phyloP scores from a whole-genome alignment of 371 early-diverging fungal genomes.

The Lichtheimia ornata region DNA sequence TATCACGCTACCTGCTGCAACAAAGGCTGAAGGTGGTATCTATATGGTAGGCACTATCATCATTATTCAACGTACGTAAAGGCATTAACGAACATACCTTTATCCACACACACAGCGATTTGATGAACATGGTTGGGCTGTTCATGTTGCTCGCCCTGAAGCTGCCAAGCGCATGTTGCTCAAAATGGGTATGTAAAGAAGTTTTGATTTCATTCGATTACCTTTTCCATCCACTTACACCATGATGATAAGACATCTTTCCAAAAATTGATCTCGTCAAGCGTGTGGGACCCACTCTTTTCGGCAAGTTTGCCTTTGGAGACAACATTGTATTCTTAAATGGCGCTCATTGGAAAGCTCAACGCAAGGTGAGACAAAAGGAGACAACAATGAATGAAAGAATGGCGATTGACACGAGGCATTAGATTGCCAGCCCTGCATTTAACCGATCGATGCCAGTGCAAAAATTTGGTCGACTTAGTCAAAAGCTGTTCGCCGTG shows the following conservation, averaged over 20 bases:
- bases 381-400: background rate
- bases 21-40: conserved; percentile 1
- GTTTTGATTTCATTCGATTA: background rate
- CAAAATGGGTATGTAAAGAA: conserved; percentile 15
- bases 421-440: conserved; percentile 37
- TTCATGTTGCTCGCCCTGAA: conserved; percentile 23
- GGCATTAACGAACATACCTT: background rate
- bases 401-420: background rate
- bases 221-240: too few relatives aligned
- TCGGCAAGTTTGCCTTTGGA: conserved; percentile 18
- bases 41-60: conserved; percentile 9
- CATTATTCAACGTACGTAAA: too few relatives aligned
- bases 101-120: background rate
- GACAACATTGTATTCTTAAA: conserved; percentile 23
- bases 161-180: conserved; percentile 17
- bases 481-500: conserved; percentile 16
- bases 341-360: conserved; percentile 27
- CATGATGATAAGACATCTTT: conserved; percentile 18
- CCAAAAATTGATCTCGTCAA: conserved; percentile 16
- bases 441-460: conserved; percentile 44
- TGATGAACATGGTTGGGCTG: conserved; percentile 20
- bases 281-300: conserved; percentile 4
- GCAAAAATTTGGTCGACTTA: conserved; percentile 26
- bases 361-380: conserved; percentile 22
- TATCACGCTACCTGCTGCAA: conserved; percentile 8